Evolutionary conservation across 2,329 filamentous ascomycete genomes (phyloP).

Genomic region (Colletotrichum liaoningense): DNA sequence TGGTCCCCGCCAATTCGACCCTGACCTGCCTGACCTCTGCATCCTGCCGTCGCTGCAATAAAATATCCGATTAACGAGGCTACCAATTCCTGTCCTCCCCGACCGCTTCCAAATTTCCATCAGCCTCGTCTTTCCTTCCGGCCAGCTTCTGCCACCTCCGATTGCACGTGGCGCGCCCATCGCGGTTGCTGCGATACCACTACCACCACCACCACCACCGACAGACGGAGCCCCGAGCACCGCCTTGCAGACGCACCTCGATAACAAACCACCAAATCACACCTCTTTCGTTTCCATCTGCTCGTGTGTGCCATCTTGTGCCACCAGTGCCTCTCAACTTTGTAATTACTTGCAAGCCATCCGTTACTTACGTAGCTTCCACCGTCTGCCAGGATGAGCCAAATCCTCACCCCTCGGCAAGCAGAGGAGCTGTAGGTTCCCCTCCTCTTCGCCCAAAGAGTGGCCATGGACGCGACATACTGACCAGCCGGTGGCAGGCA

Average conservation of each 20-base stretch:
- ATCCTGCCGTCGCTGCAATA: slow-evolving; percentile 6
- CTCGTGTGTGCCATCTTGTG: neutral
- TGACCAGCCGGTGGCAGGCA: slow-evolving; percentile 67
- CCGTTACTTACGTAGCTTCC: neutral
- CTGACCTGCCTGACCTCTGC: neutral
- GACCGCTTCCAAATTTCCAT: neutral
- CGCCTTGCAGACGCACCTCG: neutral
- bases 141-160: neutral
- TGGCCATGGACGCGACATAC: slow-evolving; percentile 8
- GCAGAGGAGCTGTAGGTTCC: slow-evolving; percentile 84
- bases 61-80: slow-evolving; percentile 28
- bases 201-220: neutral
- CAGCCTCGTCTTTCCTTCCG: slow-evolving; percentile 26
- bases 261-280: neutral
- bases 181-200: slow-evolving; percentile 26
- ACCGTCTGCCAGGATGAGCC: slow-evolving; percentile 67
- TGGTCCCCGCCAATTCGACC: neutral
- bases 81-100: slow-evolving; percentile 6
- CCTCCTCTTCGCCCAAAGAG: neutral
- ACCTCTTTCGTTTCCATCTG: neutral
- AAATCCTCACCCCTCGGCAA: slow-evolving; percentile 81
- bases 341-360: neutral
- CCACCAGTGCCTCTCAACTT: neutral
- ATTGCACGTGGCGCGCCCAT: slow-evolving; percentile 16
- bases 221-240: slow-evolving; percentile 21